A percentile compares a stretch with the other conserved stretches of the same genome.
These are phyloP conservation scores for Acrodontium crateriforme DNA, from an alignment of 2,329 filamentous ascomycete genomes.

Conservation along the genomic window DNA sequence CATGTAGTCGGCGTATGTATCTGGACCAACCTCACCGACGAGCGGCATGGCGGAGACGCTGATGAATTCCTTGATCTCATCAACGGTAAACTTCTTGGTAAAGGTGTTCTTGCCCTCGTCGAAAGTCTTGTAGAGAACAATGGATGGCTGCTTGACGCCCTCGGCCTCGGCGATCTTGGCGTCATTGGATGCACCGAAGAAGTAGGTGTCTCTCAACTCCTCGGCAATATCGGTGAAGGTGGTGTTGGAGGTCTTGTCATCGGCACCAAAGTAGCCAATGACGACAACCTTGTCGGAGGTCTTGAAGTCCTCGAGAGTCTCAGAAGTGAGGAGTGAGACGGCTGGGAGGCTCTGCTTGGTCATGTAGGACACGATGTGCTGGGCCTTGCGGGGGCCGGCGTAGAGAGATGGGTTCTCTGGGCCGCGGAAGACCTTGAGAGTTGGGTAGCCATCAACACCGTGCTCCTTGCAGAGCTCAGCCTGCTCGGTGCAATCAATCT, in stretches of 20 bases:
- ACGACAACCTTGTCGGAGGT: conserved; percentile 92
- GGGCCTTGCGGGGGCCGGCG: conserved; percentile 76
- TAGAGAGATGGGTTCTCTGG: conserved; percentile 70
- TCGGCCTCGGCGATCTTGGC: conserved; percentile 74
- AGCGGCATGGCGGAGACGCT: conserved; percentile 77
- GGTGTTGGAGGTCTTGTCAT: conserved; percentile 74
- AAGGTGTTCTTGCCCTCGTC: conserved; percentile 89
- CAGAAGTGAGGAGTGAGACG: conserved; percentile 63
- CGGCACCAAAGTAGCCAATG: conserved; percentile 69
- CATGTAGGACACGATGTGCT: conserved; percentile 74
- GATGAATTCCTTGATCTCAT: conserved; percentile 69
- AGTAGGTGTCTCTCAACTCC: conserved; percentile 73
- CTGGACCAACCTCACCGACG: conserved; percentile 89
- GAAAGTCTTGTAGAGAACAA: conserved; percentile 95
- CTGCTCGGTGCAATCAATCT: conserved; percentile 93
- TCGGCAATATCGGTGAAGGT: conserved; percentile 65
- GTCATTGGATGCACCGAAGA: conserved; percentile 82
- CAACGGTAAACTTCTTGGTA: conserved; percentile 65
- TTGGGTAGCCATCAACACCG: conserved; percentile 95
- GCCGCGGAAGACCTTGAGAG: conserved; percentile 97
- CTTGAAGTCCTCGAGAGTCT: conserved; percentile 91
- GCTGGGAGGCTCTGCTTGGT: conserved; percentile 92
- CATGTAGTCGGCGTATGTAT: conserved; percentile 96
- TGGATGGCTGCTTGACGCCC: conserved; percentile 70
- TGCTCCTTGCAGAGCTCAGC: conserved; percentile 77